Base-by-base conservation (phyloP, 768 basidiomycete genomes). In the Tephrocybe sp. region DNA sequence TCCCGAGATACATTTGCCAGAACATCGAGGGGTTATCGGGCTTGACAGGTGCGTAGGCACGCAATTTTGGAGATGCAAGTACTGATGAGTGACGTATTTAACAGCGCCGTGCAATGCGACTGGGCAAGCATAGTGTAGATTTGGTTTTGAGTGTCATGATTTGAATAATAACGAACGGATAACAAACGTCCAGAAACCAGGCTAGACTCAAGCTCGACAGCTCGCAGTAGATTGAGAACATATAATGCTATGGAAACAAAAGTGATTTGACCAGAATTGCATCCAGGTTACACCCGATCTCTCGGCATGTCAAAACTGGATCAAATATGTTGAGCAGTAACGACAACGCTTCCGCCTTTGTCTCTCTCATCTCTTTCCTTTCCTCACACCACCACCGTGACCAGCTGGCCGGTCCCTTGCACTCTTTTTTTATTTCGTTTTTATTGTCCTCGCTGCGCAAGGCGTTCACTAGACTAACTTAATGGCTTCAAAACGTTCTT, bases 381-480 rank as follows among this genome's bases (percentile, higher is more conserved):
- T 57, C 60, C 61, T 61, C 62, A 55, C 57, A 44, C 55, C 62
- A 44, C 55, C 62, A 54, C 60, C 54, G 45, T 61, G 68, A 70
- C 72, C 68, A 66, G 69, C 75, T 73, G 75, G 76, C 77, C 70
- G 75, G 75, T 74, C 76, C 60, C 53, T 65, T 57, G 54, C 58
- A 62, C 62, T 62, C 64, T 65, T 63, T 67, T 64, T 66, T 71
- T 69, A 52, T 44, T 50, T 55, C 53, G 38, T 49, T 39, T n/a
- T 26, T 26, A 26, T 26, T 26, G 7, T 26, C 52, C 57, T 64
- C 63, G 57, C 60, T 61, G 61, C 72, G 72, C 73, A 70, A 72
- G 70, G 52, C 71, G 72, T 74, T 58, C 48, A 48, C 23, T 54
- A 49, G 36, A 54, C 53, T 53, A 59, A 54, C 49, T 59, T 60